Percentiles rank a stretch among this genome's conserved stretches.
Conservation (phyloP, 2,329 filamentous ascomycete genomes). For the Rhynchosporium agropyri region DNA sequence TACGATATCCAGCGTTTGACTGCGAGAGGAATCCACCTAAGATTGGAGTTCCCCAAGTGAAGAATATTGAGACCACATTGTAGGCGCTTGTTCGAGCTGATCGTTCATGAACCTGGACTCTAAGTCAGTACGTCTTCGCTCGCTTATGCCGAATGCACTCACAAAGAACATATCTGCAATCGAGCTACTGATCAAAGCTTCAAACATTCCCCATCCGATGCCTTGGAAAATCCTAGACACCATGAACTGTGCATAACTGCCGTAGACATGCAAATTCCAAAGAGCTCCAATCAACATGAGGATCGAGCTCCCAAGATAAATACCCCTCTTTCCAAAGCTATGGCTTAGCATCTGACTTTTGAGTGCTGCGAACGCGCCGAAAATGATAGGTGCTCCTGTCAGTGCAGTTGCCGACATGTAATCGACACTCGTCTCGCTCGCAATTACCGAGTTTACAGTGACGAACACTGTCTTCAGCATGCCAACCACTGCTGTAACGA, state of each 20-base stretch:
- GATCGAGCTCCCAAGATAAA: conserved; percentile 53
- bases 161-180: conserved; percentile 62
- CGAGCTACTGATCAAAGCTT: conserved; percentile 54
- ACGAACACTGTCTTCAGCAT: conserved; percentile 59
- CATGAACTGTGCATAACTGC: conserved; percentile 52
- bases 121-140: conserved; percentile 32
- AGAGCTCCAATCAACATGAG: conserved; percentile 53
- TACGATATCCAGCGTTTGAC: conserved; percentile 46
- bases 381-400: conserved; percentile 56
- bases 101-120: conserved; percentile 56
- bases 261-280: conserved; percentile 52
- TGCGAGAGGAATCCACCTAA: conserved; percentile 54
- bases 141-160: conserved; percentile 35
- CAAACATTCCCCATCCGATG: conserved; percentile 61
- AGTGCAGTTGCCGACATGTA: conserved; percentile 53
- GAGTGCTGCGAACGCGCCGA: conserved; percentile 52
- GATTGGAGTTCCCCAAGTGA: conserved; percentile 58
- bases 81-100: conserved; percentile 49
- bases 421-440: conserved; percentile 48
- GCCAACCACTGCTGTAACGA: conserved; percentile 50
- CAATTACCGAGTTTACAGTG: conserved; percentile 50
- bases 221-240: conserved; percentile 57
- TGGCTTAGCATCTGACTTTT: conserved; percentile 48
- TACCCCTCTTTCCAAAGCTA: conserved; percentile 55
- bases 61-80: conserved; percentile 49